Evolutionary conservation across 208 protist species (phyloP).

Genomic region (Strigomonas culicis): DNA sequence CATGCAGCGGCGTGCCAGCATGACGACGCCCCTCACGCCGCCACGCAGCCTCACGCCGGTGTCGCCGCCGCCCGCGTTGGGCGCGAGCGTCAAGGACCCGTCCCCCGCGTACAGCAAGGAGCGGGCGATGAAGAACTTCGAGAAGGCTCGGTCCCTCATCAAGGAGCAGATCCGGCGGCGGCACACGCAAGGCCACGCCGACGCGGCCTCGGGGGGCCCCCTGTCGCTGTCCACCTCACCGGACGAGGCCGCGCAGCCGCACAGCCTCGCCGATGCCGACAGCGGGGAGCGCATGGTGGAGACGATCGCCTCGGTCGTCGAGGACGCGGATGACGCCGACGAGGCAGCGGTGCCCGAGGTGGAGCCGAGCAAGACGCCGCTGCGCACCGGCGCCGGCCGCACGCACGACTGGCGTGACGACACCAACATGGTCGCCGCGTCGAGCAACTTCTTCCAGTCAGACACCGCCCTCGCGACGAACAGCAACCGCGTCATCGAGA

Average conservation of each 20-base stretch:
- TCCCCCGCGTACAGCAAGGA: neutral
- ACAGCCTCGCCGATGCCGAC: neutral
- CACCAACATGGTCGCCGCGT: constrained; percentile 26
- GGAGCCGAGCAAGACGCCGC: constrained; percentile 10
- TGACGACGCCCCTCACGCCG: no score
- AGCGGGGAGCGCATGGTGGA: constrained; percentile 9
- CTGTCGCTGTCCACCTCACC: neutral
- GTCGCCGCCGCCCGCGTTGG: neutral
- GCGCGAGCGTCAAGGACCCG: neutral
- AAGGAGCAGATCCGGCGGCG: neutral
- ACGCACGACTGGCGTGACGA: constrained; percentile 51
- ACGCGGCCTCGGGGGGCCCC: neutral
- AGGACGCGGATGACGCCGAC: constrained; percentile 12
- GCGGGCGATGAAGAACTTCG: constrained; percentile 5
- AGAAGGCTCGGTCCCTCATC: neutral
- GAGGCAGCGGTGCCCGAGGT: neutral
- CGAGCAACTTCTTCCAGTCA: constrained; percentile 44
- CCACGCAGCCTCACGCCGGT: no score
- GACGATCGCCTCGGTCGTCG: constrained; percentile 14
- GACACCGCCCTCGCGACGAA: constrained; percentile 18
- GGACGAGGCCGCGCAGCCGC: neutral
- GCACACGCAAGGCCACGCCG: neutral
- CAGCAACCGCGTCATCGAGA: constrained; percentile 52
- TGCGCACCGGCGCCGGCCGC: neutral
- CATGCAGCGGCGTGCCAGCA: no score